Evolutionary conservation across 2,329 filamentous ascomycete species (phyloP).

Genomic region (Coniosporium tulheliwenetii): DNA sequence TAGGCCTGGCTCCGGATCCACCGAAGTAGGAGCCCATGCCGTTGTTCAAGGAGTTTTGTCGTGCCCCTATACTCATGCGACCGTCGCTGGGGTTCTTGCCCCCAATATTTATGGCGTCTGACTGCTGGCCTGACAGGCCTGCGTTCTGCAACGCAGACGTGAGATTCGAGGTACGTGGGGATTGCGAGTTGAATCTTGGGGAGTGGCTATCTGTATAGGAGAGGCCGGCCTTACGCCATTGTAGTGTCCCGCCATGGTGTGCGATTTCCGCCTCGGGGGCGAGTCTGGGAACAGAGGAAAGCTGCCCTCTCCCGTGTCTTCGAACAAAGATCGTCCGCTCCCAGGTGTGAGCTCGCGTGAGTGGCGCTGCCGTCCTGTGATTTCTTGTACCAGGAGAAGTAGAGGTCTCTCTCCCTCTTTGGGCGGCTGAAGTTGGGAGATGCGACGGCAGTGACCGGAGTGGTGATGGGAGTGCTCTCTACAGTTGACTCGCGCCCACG

Average conservation of each 20-base stretch:
- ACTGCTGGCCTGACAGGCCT: slow-evolving; percentile 23
- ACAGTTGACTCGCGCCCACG: slow-evolving; percentile 33
- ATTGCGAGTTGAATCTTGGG: slow-evolving; percentile 39
- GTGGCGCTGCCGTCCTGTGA: slow-evolving; percentile 8
- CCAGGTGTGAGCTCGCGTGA: slow-evolving; percentile 2
- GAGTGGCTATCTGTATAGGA: slow-evolving; percentile 44
- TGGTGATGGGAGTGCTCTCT: slow-evolving; percentile 30
- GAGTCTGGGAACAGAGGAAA: slow-evolving; percentile 21
- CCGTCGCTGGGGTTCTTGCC: slow-evolving; percentile 11
- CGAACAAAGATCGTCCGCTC: slow-evolving; percentile 16
- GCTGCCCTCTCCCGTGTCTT: slow-evolving; percentile 24
- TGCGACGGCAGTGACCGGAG: slow-evolving; percentile 29
- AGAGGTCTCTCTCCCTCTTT: slow-evolving; percentile 25
- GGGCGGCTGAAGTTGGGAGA: slow-evolving; percentile 24
- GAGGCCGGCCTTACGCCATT: slow-evolving; percentile 37
- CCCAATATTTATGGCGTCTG: slow-evolving; percentile 26
- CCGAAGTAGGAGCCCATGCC: slow-evolving; percentile 35
- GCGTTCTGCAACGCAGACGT: slow-evolving; percentile 42
- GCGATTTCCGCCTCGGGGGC: slow-evolving; percentile 7
- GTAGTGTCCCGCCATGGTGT: slow-evolving; percentile 1
- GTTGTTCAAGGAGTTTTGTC: slow-evolving; percentile 39
- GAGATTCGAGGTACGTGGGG: slow-evolving; percentile 45
- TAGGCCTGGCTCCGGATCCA: slow-evolving; percentile 42
- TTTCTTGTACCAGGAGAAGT: slow-evolving; percentile 28
- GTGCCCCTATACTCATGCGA: slow-evolving; percentile 21